These are phyloP conservation scores for Eruca vesicaria DNA, from an alignment of 441 rosid genomes.

Conservation along the genomic window DNA sequence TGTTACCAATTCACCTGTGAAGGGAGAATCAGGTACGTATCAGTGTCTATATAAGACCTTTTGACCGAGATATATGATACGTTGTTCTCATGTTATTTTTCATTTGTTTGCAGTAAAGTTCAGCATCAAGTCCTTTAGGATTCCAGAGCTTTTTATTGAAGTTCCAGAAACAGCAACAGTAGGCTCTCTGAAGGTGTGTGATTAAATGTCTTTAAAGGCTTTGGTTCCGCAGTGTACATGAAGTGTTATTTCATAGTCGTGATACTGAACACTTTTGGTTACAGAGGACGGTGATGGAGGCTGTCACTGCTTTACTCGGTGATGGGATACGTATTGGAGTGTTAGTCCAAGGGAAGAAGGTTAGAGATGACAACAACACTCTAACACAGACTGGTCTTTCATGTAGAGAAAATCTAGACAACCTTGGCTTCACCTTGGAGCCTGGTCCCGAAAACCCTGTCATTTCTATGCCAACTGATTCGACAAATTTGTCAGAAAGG, in stretches of 20 bases:
- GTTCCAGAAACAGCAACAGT: slow-evolving; percentile 56
- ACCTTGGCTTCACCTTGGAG: slow-evolving; percentile 60
- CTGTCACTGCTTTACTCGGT: slow-evolving; percentile 53
- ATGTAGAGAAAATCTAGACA: slow-evolving; percentile 39
- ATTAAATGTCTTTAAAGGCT: background rate
- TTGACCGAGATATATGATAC: background rate
- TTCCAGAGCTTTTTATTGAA: slow-evolving; percentile 60
- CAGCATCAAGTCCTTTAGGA: slow-evolving; percentile 57
- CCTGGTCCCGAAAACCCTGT: slow-evolving; percentile 40
- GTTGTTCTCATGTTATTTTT: slow-evolving; percentile 21
- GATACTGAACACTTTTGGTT: background rate
- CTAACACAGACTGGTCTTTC: slow-evolving; percentile 55
- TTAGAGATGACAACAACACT: slow-evolving; percentile 56
- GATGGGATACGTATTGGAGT: slow-evolving; percentile 54
- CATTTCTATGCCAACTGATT: slow-evolving; percentile 22
- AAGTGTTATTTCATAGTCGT: background rate
- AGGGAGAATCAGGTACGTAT: slow-evolving; percentile 28
- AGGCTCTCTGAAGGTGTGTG: slow-evolving; percentile 57
- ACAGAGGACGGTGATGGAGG: slow-evolving; percentile 59
- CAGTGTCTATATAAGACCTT: background rate
- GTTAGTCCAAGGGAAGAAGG: slow-evolving; percentile 59
- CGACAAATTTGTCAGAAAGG: slow-evolving; percentile 22
- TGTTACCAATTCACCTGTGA: slow-evolving; percentile 52
- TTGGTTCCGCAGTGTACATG: background rate
- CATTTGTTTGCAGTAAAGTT: slow-evolving; percentile 49